Base-by-base conservation (phyloP, 2,329 filamentous ascomycete genomes). In the Epichloe uncinata region DNA sequence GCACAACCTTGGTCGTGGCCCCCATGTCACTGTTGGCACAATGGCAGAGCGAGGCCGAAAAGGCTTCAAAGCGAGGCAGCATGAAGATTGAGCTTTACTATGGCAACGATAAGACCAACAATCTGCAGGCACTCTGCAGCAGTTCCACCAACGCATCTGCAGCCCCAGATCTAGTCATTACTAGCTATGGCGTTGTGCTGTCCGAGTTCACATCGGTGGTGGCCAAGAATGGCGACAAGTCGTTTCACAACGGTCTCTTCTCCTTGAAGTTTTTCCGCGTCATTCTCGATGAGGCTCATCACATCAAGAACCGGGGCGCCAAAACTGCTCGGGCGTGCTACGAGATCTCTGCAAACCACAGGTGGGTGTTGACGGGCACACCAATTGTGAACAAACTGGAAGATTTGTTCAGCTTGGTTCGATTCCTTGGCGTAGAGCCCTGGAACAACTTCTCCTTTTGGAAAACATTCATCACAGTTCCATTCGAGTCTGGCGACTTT, bases 381-480 rank as follows among this genome's bases (percentile, higher is more conserved):
- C 93, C 93, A 0, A 97, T 98, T 50, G 91, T 98, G 57, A 98
- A 98, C 64, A 84, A 88, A 42, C 74, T 98, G 0, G 91, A 97
- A 64, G 93, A 97, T 66, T 71, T 98, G 13, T 97, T 96, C 69
- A 95, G 87, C 60, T 70, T 98, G 37, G 87, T 97, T 12, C 82
- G 87, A 3, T 98, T 97, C 67, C 71, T 98, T 11, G 83, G 87
- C 50, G 93, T 98, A 4, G 91, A 97, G 63, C 93, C 93, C 0
- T 98, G 93, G 93, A 93, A 85, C 60, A 97, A 97, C 64, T 98
- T 98, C 65, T 95, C 90, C 0, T 98, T 95, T 69, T 98, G 93
- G 93, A 90, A 90, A 63, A 97, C 93, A 0, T 98, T 98, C 64
- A 97, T 98, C 61, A 98, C 93, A 0, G 84, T 95, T 1, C 93